Evolutionary conservation across 768 basidiomycete species (phyloP).

Genomic region (Lepiota venenata): DNA sequence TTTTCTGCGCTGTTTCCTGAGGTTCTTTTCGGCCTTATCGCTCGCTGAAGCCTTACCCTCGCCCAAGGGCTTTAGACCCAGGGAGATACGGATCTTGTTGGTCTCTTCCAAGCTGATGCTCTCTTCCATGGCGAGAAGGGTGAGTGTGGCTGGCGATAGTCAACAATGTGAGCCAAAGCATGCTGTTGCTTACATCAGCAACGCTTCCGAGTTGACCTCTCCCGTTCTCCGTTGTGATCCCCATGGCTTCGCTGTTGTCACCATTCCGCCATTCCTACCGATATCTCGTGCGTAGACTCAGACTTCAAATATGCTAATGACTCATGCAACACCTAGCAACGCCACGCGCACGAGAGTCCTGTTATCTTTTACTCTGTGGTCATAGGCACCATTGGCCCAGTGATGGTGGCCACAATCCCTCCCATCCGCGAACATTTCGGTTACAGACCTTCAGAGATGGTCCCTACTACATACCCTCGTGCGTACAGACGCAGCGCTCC

Average conservation of each 20-base stretch:
- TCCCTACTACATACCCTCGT: conserved; percentile 82
- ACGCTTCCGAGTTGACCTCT: background rate
- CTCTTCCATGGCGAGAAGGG: conserved; percentile 62
- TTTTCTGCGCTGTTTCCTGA: conserved; percentile 62
- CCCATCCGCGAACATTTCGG: conserved; percentile 76
- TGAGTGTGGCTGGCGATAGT: conserved; percentile 17
- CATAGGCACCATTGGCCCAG: conserved; percentile 73
- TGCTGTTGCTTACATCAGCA: conserved; percentile 8
- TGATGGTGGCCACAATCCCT: conserved; percentile 71
- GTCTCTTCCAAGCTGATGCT: conserved; percentile 93
- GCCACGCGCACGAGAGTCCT: conserved; percentile 85
- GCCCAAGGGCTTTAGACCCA: conserved; percentile 91
- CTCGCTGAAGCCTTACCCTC: conserved; percentile 72
- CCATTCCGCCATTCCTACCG: conserved; percentile 53
- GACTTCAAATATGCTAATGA: background rate
- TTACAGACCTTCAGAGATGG: conserved; percentile 61
- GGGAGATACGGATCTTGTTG: conserved; percentile 90
- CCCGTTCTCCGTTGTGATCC: conserved; percentile 4
- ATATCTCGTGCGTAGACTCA: conserved; percentile 31
- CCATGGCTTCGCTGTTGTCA: conserved; percentile 42
- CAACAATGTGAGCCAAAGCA: conserved; percentile 4
- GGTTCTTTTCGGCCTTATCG: conserved; percentile 86
- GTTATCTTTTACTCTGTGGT: conserved; percentile 86
- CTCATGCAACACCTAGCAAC: conserved; percentile 55
- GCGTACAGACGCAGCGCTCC: conserved; percentile 25